phyloP scores from a whole-genome alignment of 2,329 filamentous ascomycete species.

The Cladosporium cucumerinum region DNA sequence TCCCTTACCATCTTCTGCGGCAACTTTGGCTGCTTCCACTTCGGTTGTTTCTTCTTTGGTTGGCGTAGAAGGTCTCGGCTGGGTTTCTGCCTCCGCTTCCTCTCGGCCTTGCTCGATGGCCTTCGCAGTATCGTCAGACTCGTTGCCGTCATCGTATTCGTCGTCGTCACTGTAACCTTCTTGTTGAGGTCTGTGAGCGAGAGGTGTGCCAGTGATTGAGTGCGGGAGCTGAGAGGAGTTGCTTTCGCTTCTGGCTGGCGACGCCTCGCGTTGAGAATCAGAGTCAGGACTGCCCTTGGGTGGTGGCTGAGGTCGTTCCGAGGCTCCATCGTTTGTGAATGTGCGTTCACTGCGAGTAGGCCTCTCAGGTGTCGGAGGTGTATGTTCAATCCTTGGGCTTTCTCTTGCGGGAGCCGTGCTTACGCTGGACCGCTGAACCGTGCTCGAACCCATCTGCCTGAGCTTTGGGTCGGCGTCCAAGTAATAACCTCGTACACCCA shows the following conservation, averaged over 20 bases:
- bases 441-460: constrained; percentile 48
- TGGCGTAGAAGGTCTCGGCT: constrained; percentile 16
- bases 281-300: constrained; percentile 26
- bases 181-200: constrained; percentile 15
- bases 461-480: constrained; percentile 75
- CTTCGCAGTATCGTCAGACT: constrained; percentile 25
- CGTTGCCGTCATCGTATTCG: constrained; percentile 23
- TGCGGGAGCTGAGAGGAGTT: background rate
- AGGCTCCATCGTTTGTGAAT: constrained; percentile 16
- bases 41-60: constrained; percentile 20
- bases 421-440: constrained; percentile 28
- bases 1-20: constrained; percentile 24
- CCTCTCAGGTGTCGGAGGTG: constrained; percentile 50
- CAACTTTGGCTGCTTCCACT: constrained; percentile 13
- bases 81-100: constrained; percentile 5
- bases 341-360: constrained; percentile 19
- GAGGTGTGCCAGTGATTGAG: constrained; percentile 8
- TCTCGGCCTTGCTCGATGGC: constrained; percentile 27
- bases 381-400: constrained; percentile 49
- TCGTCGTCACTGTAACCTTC: constrained; percentile 15
- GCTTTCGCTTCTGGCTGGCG: constrained; percentile 30
- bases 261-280: constrained; percentile 16
- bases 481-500: constrained; percentile 94
- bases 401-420: constrained; percentile 34
- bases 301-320: constrained; percentile 28